Percentiles rank a stretch among this genome's conserved stretches.
These are phyloP conservation scores for Phaeosphaeriaceae sp. DNA, from an alignment of 2,329 filamentous ascomycete genomes.

Conservation along the genomic window DNA sequence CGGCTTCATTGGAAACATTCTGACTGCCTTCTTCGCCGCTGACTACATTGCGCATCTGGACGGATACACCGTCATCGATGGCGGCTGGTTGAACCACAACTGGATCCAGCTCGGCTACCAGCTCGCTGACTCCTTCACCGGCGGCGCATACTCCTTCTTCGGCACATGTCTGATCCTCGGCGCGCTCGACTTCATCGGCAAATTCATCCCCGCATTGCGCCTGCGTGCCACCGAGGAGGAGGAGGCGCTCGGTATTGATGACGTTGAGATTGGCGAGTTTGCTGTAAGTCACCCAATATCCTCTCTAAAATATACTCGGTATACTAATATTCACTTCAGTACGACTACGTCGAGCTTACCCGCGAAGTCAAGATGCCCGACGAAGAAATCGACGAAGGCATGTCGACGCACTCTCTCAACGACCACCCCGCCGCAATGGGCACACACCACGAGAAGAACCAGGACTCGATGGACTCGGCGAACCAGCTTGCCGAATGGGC, in stretches of 20 bases:
- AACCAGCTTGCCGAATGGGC: conserved; percentile 47
- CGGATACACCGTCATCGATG: conserved; percentile 69
- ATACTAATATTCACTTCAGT: too few species aligned
- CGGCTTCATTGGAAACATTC: conserved; percentile 64
- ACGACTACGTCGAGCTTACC: conserved; percentile 88
- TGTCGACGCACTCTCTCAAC: conserved; percentile 43
- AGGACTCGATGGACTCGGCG: conserved; percentile 44
- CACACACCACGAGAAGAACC: conserved; percentile 46
- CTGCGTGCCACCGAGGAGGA: conserved; percentile 79
- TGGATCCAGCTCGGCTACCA: conserved; percentile 87
- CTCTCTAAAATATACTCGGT: neutral
- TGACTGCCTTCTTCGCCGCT: conserved; percentile 78
- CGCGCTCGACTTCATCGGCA: conserved; percentile 69
- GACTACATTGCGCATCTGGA: conserved; percentile 86
- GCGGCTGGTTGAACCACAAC: conserved; percentile 84
- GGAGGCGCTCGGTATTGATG: conserved; percentile 85
- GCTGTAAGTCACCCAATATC: conserved; percentile 60
- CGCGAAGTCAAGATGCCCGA: conserved; percentile 58
- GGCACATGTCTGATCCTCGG: conserved; percentile 77
- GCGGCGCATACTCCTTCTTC: conserved; percentile 78
- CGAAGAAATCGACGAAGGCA: conserved; percentile 50
- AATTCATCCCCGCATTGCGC: conserved; percentile 76
- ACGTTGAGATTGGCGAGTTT: conserved; percentile 90
- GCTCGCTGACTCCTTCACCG: conserved; percentile 79
- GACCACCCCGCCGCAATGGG: conserved; percentile 37